Evolutionary conservation across 2,329 filamentous ascomycete species (phyloP).

Genomic region (Pezicula carpinea): DNA sequence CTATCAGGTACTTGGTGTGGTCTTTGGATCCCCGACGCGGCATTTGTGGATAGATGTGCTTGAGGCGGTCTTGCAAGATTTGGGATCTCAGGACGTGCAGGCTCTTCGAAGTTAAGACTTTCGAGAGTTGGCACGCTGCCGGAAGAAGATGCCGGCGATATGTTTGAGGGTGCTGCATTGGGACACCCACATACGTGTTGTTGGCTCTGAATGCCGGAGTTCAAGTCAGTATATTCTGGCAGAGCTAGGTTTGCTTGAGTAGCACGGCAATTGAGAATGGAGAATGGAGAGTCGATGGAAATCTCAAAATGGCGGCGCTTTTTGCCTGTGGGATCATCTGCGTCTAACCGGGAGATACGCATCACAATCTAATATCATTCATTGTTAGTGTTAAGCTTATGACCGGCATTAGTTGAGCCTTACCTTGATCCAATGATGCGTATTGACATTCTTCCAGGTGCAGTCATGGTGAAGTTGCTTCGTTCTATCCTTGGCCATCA

Average conservation of each 20-base stretch:
- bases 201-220: slow-evolving; percentile 33
- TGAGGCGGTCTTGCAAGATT: slow-evolving; percentile 39
- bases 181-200: slow-evolving; percentile 58
- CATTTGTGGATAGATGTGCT: slow-evolving; percentile 38
- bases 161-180: slow-evolving; percentile 41
- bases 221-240: slow-evolving; percentile 60
- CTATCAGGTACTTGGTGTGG: slow-evolving; percentile 28
- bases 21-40: slow-evolving; percentile 18
- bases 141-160: slow-evolving; percentile 32
- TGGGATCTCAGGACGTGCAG: slow-evolving; percentile 13
- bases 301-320: slow-evolving; percentile 73
- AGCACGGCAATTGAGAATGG: slow-evolving; percentile 68
- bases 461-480: slow-evolving; percentile 66
- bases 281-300: slow-evolving; percentile 72
- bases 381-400: slow-evolving; percentile 3
- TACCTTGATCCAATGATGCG: slow-evolving; percentile 77
- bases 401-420: slow-evolving; percentile 12
- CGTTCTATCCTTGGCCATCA: slow-evolving; percentile 57
- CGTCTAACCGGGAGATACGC: slow-evolving; percentile 65
- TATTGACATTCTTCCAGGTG: slow-evolving; percentile 68
- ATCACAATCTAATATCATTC: slow-evolving; percentile 59
- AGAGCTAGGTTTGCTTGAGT: slow-evolving; percentile 66
- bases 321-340: slow-evolving; percentile 47
- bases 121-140: slow-evolving; percentile 41
- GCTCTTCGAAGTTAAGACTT: slow-evolving; percentile 27